Base-by-base conservation (phyloP, 2,329 filamentous ascomycete genomes). In the Pseudogymnoascus sp. region DNA sequence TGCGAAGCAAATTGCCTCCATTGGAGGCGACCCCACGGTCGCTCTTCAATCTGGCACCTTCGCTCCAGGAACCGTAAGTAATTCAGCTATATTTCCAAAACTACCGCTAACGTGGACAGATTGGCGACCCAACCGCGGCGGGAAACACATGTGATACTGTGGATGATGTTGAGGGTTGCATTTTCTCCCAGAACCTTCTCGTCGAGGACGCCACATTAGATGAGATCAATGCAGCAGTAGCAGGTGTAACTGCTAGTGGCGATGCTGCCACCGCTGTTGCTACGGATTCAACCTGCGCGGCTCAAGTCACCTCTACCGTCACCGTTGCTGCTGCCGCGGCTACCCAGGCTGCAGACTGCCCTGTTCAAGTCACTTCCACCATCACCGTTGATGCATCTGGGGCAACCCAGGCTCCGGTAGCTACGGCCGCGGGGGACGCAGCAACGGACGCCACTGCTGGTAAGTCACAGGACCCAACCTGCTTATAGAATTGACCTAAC, bases 41-140 rank as follows among this genome's bases (percentile, higher is more conserved):
- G 87, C 87, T 40, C 82, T 88, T 60, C 76, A 84, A 67, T 70
- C 73, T 2, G 85, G 83, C 63, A 89, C 86, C 4, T 89, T 89
- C 70, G 80, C 79, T 4, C 83, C 86, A 15, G 86, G 86, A 61
- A 67, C 80, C 67, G 76, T 85, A 69, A 75, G 78, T 69, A 74
- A 76, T 64, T 66, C 70, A 19, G 15, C 7, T 42, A 13, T 31
- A n/a, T 53, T 36, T 7, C 26, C n/a, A 62, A 21, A 23, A 64
- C 21, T 21, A 10, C 35, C n/a, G 21, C 69, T 70, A 47, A 70
- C 61, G 60, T 40, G 26, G 35, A 13, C 64, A 72, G 67, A 64
- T 71, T 33, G 66, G 61, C 42, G 80, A 80, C 66, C 68, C 70
- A n/a, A 82, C 80, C 61, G 80, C 67, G 23, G 71, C 70, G 21